phyloP scores from a whole-genome alignment of 2,329 filamentous ascomycete genomes.

The Cercospora berteroae region DNA sequence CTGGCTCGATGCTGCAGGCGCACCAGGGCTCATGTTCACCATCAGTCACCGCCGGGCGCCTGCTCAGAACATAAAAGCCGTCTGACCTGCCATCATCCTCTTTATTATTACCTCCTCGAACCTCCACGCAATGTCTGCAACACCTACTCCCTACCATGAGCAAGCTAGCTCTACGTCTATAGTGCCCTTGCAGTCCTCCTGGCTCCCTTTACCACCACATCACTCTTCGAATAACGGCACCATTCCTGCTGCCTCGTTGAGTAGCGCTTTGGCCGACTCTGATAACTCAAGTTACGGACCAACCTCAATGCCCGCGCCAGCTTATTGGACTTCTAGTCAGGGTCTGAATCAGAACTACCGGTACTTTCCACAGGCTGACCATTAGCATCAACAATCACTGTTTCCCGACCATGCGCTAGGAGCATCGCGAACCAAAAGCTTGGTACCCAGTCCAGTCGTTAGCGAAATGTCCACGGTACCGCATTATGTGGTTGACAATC shows the following conservation, averaged over 20 bases:
- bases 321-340: not conserved
- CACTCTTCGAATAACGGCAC: not conserved
- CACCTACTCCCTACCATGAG: not conserved
- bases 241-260: not conserved
- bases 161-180: not conserved
- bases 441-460: not conserved
- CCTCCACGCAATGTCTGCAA: not conserved
- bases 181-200: not conserved
- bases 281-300: not conserved
- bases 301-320: not conserved
- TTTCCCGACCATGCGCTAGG: not conserved
- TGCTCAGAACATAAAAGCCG: not conserved
- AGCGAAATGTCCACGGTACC: not conserved
- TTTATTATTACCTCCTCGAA: not conserved
- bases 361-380: not conserved
- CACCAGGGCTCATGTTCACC: not conserved
- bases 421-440: not conserved
- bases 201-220: not conserved
- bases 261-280: not conserved
- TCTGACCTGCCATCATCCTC: not conserved
- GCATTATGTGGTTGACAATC: not conserved
- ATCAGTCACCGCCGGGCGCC: not conserved
- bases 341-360: not conserved
- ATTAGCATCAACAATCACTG: not conserved
- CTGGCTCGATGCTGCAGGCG: not conserved